Evolutionary conservation across 148 eudicot species (phyloP).

Genomic region (Linanthus parryae): DNA sequence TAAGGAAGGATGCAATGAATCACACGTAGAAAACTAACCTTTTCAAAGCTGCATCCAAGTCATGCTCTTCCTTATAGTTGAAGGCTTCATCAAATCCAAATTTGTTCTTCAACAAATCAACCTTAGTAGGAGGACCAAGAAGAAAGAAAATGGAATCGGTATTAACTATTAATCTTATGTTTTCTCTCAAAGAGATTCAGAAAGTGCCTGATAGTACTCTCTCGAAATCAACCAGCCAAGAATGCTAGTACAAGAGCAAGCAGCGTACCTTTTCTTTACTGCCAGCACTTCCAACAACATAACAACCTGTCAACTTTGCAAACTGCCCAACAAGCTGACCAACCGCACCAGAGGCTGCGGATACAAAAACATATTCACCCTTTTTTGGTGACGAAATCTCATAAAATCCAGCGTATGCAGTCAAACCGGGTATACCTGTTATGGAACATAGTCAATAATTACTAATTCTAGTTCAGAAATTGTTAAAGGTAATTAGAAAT

Average conservation of each 20-base stretch:
- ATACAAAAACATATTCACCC: constrained; percentile 36
- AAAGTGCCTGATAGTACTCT: neutral
- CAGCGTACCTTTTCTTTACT: constrained; percentile 28
- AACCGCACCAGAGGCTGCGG: constrained; percentile 36
- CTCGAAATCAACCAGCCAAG: no score
- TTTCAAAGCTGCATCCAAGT: constrained; percentile 24
- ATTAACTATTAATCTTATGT: neutral
- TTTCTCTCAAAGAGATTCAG: neutral
- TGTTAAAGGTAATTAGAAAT: no score
- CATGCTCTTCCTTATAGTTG: constrained; percentile 30
- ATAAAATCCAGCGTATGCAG: constrained; percentile 38
- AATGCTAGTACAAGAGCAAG: no score
- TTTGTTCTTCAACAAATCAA: constrained; percentile 23
- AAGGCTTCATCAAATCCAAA: constrained; percentile 35
- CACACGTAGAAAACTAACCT: constrained; percentile 14
- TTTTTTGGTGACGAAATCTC: constrained; percentile 32
- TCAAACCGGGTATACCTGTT: constrained; percentile 38
- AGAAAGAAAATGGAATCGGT: neutral
- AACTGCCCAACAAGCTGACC: constrained; percentile 47
- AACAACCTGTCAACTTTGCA: constrained; percentile 42
- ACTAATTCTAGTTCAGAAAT: no score
- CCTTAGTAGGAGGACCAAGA: neutral
- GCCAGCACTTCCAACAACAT: constrained; percentile 49
- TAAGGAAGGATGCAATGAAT: no score
- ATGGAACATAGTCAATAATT: no score